These are phyloP conservation scores for Apiospora saccharicola DNA, from an alignment of 2,329 filamentous ascomycete genomes.

Conservation along the genomic window DNA sequence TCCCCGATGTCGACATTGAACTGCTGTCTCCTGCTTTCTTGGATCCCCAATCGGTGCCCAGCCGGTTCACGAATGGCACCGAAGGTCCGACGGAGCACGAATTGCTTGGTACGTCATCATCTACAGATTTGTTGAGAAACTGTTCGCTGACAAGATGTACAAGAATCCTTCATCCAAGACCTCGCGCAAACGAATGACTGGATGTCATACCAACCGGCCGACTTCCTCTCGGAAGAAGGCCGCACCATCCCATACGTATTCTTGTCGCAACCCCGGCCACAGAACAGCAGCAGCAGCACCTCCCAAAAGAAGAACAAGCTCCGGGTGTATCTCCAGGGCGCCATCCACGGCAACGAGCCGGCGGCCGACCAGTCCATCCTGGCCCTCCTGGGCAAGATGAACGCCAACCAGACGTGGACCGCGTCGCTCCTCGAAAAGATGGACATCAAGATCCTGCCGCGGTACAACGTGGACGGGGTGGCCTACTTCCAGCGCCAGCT, in stretches of 20 bases:
- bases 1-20: constrained; percentile 39
- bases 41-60: constrained; percentile 34
- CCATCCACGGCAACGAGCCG: constrained; percentile 39
- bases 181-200: constrained; percentile 40
- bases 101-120: constrained; percentile 35
- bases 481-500: constrained; percentile 39
- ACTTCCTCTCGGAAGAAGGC: constrained; percentile 42
- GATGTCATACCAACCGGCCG: constrained; percentile 37
- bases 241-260: constrained; percentile 37
- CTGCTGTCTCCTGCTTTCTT: constrained; percentile 41
- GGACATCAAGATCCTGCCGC: constrained; percentile 37
- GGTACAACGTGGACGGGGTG: constrained; percentile 40
- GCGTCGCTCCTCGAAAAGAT: constrained; percentile 34
- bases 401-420: constrained; percentile 35
- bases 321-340: constrained; percentile 40
- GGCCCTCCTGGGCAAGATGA: constrained; percentile 38
- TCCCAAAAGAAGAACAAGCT: constrained; percentile 32
- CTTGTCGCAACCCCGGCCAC: constrained; percentile 31
- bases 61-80: constrained; percentile 39
- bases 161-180: constrained; percentile 39
- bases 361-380: constrained; percentile 39
- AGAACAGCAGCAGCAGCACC: background rate
- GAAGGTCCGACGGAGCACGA: constrained; percentile 41
- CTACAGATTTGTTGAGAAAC: too few relatives aligned
- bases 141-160: background rate